These are phyloP conservation scores for Pseudocercospora ulei DNA, from an alignment of 2,329 filamentous ascomycete genomes.

Conservation along the genomic window DNA sequence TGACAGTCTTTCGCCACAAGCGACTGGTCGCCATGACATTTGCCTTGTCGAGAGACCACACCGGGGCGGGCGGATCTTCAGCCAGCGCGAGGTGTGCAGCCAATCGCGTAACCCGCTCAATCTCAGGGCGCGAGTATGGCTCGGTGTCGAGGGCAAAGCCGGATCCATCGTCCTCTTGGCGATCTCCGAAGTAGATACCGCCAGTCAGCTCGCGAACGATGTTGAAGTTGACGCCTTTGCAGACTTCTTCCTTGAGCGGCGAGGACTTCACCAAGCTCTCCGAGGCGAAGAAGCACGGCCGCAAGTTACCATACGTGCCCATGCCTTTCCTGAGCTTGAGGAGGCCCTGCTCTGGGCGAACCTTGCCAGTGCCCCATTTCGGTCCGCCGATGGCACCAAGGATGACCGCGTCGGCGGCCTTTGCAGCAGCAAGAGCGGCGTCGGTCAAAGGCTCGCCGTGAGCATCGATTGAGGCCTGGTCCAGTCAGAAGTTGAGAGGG, in stretches of 20 bases:
- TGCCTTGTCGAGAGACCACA: constrained; percentile 88
- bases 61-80: constrained; percentile 62
- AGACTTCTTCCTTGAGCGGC: constrained; percentile 76
- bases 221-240: constrained; percentile 80
- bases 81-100: constrained; percentile 72
- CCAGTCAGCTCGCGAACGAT: constrained; percentile 86
- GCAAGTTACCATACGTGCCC: constrained; percentile 86
- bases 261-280: constrained; percentile 74
- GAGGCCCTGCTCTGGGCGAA: constrained; percentile 87
- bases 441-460: constrained; percentile 70
- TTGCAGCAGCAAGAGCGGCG: constrained; percentile 70
- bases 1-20: constrained; percentile 79
- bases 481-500: constrained; percentile 4
- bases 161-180: constrained; percentile 67
- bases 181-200: constrained; percentile 90
- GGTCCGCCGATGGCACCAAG: constrained; percentile 93
- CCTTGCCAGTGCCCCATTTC: constrained; percentile 82
- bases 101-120: constrained; percentile 77
- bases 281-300: constrained; percentile 90
- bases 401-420: constrained; percentile 77
- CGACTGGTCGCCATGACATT: constrained; percentile 87
- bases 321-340: constrained; percentile 87
- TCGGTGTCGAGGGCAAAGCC: constrained; percentile 74
- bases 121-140: constrained; percentile 72
- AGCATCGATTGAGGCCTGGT: constrained; percentile 76